Conservation (phyloP, 2,329 filamentous ascomycete species). For the Talaromyces sp. region DNA sequence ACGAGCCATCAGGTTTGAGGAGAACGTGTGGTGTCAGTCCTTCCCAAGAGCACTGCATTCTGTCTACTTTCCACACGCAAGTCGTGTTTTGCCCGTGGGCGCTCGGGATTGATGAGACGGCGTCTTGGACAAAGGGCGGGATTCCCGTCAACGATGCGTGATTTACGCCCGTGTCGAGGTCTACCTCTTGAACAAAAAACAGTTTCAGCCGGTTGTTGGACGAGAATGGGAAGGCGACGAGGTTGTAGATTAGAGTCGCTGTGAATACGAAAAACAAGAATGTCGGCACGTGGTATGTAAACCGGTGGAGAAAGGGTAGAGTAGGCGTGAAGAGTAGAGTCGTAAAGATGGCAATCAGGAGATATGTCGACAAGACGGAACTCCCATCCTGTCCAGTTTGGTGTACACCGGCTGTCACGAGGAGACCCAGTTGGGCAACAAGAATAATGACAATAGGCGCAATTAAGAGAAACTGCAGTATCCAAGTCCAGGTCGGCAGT, state of each 20-base stretch:
- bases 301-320: conserved; percentile 79
- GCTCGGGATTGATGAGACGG: conserved; percentile 67
- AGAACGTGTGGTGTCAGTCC: conserved; percentile 65
- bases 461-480: conserved; percentile 76
- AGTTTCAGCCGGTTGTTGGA: conserved; percentile 74
- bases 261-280: conserved; percentile 69
- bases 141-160: conserved; percentile 66
- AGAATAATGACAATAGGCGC: conserved; percentile 75
- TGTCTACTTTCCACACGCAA: conserved; percentile 47
- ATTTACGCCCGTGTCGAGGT: conserved; percentile 70
- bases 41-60: conserved; percentile 63
- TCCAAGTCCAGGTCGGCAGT: conserved; percentile 80
- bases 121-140: conserved; percentile 60
- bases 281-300: conserved; percentile 75
- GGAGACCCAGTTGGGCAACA: conserved; percentile 68
- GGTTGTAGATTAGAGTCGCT: conserved; percentile 78
- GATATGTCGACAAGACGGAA: conserved; percentile 64
- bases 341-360: conserved; percentile 63
- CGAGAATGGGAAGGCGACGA: conserved; percentile 85
- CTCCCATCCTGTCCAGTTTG: conserved; percentile 86
- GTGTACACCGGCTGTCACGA: conserved; percentile 65
- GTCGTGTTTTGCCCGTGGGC: conserved; percentile 57
- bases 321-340: conserved; percentile 71
- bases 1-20: conserved; percentile 25
- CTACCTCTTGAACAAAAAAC: conserved; percentile 76